These are phyloP conservation scores for Martensiomyces pterosporus DNA, from an alignment of 192 early-diverging fungal species.

Conservation along the genomic window DNA sequence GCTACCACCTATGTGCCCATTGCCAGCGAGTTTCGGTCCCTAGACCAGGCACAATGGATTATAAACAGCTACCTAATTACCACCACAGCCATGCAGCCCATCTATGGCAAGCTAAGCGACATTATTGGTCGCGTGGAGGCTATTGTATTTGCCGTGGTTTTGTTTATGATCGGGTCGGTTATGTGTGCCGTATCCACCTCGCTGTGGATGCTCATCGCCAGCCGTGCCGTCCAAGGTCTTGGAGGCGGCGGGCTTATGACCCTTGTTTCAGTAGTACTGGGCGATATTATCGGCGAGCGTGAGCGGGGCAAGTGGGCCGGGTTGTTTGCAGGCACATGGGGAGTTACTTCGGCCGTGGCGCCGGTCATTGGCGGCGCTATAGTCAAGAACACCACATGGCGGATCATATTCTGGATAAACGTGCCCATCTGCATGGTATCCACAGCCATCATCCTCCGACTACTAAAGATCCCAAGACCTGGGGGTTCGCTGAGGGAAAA, in stretches of 20 bases:
- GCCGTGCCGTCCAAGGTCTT: constrained; percentile 68
- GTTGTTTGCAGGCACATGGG: constrained; percentile 53
- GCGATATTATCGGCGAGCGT: constrained; percentile 58
- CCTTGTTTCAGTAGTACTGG: constrained; percentile 63
- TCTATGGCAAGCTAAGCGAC: constrained; percentile 68
- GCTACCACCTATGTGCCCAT: constrained; percentile 62
- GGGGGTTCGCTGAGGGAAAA: constrained; percentile 52
- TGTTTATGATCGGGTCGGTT: constrained; percentile 64
- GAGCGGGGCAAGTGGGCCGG: constrained; percentile 67
- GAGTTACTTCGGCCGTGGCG: constrained; percentile 52
- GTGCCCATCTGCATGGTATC: constrained; percentile 51
- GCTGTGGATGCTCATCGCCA: constrained; percentile 60
- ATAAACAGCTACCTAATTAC: constrained; percentile 58
- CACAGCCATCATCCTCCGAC: constrained; percentile 43
- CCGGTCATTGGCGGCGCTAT: constrained; percentile 60
- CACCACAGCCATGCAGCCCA: constrained; percentile 33
- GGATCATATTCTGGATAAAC: constrained; percentile 60
- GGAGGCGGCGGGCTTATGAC: constrained; percentile 63
- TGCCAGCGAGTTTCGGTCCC: constrained; percentile 58
- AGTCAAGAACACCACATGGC: constrained; percentile 47
- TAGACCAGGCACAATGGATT: constrained; percentile 67
- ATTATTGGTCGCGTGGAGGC: constrained; percentile 73
- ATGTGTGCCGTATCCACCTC: constrained; percentile 58
- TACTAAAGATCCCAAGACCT: constrained; percentile 53
- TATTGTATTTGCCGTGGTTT: constrained; percentile 57